Evolutionary conservation across 331 rosid genomes (phyloP).

Genomic region (Quercus phellos): DNA sequence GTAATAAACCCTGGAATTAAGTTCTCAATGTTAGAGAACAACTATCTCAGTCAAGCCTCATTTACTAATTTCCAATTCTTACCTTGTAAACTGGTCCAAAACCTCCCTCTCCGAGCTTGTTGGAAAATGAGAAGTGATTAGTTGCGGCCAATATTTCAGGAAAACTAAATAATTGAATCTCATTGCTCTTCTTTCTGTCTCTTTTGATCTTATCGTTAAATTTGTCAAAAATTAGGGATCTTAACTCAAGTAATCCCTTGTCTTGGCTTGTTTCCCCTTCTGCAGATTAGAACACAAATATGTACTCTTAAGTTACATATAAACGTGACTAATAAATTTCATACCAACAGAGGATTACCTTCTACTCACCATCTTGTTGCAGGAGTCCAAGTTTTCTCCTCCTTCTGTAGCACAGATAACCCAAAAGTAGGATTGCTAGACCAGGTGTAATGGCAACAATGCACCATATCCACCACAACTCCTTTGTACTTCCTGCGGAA

Average conservation of each 20-base stretch:
- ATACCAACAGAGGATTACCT: not conserved
- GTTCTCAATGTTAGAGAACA: not conserved
- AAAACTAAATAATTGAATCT: conserved; percentile 16
- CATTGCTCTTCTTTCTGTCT: conserved; percentile 1
- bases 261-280: conserved; percentile 16
- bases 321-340: not conserved
- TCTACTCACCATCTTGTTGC: conserved; percentile 18
- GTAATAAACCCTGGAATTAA: conserved; percentile 12
- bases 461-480: conserved; percentile 21
- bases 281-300: not conserved
- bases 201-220: conserved; percentile 7
- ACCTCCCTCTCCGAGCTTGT: conserved; percentile 34
- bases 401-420: conserved; percentile 9
- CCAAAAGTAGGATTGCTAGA: conserved; percentile 5
- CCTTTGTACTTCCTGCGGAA: not conserved
- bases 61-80: not conserved
- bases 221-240: not conserved
- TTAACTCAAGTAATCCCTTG: conserved; percentile 9
- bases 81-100: conserved; percentile 36
- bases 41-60: not conserved
- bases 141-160: conserved; percentile 18
- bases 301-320: not conserved
- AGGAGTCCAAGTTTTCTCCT: not conserved
- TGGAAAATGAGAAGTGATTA: conserved; percentile 21
- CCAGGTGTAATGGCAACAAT: not conserved